Base-by-base conservation (phyloP, 225 moss, liverwort and hornwort species). In the Bryoerythrophyllum caledonicum region DNA sequence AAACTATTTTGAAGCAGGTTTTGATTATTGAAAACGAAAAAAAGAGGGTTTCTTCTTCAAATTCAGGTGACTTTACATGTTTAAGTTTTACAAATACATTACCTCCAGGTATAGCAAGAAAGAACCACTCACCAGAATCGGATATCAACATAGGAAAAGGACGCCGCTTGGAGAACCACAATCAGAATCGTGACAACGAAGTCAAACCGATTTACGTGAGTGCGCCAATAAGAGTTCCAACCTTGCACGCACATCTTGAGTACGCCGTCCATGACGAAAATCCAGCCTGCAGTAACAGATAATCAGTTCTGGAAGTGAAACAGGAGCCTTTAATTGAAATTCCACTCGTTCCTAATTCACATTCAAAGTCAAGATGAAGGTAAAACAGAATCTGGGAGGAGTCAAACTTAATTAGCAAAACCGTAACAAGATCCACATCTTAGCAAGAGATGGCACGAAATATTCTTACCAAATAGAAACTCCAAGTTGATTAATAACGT, bases 231-330 rank as follows among this genome's bases (percentile, higher is more conserved):
- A 25, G 79, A 76, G 71, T 83, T 41, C 86, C 93, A 88, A 51
- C 95, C 93, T 79, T 90, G 84, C 28, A 93, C 91, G 61, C 79
- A 90, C 24, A 91, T 85, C 75, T 95, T 95, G n/a, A 95, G 81
- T 57, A 82, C 52, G 26, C 88, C 90, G 63, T 95, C 93, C 68
- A 89, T 63, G 3, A 95, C 75, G 52, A 95, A 95, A 41, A 93
- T 67, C 80, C 81, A 88, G 60, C 93, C 93, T 95, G 90, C 68
- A 73, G 70, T 72, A 17, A 43, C 41, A 19, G 10, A 80, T 14
- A 61, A 62, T 40, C 65, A 7, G 2, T 19, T 53, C 65, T 26
- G 16, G 60, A 1, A 78, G 57, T 75, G 65, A 78, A 65, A 46
- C 11, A 15, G 74, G 10, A 21, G 16, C 14, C 25, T 19, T 16